Evolutionary conservation across 352 stramenopile genomes (phyloP).

Genomic region (Blastocystis sp.): DNA sequence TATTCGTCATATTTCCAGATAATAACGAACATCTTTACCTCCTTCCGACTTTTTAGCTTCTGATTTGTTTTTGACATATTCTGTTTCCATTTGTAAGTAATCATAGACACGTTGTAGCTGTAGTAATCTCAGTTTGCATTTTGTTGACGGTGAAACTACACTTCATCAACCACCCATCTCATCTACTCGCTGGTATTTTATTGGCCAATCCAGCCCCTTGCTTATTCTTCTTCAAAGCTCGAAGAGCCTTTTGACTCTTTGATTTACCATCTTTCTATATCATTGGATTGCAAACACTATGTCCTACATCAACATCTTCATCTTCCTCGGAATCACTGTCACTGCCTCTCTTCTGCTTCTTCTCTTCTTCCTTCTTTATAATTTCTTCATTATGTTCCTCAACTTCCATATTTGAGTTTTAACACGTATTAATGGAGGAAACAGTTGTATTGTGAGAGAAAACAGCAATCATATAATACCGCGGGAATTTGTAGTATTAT

Average conservation of each 20-base stretch:
- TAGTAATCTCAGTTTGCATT: conserved; percentile 98
- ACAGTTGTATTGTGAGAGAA: background rate
- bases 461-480: background rate
- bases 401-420: conserved; percentile 17
- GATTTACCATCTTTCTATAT: conserved; percentile 36
- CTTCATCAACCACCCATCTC: background rate
- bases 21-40: conserved; percentile 67
- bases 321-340: conserved; percentile 60
- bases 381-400: conserved; percentile 40
- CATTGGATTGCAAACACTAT: background rate
- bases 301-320: conserved; percentile 9
- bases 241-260: conserved; percentile 59
- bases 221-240: conserved; percentile 53
- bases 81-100: conserved; percentile 98
- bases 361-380: conserved; percentile 61
- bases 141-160: conserved; percentile 89
- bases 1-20: conserved; percentile 72
- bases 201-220: conserved; percentile 53
- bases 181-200: conserved; percentile 54
- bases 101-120: conserved; percentile 99
- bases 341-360: conserved; percentile 39
- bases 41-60: conserved; percentile 98
- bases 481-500: background rate
- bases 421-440: background rate
- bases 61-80: conserved; percentile 99